phyloP scores from a whole-genome alignment of 2,329 filamentous ascomycete species.

The Neurospora sp. region DNA sequence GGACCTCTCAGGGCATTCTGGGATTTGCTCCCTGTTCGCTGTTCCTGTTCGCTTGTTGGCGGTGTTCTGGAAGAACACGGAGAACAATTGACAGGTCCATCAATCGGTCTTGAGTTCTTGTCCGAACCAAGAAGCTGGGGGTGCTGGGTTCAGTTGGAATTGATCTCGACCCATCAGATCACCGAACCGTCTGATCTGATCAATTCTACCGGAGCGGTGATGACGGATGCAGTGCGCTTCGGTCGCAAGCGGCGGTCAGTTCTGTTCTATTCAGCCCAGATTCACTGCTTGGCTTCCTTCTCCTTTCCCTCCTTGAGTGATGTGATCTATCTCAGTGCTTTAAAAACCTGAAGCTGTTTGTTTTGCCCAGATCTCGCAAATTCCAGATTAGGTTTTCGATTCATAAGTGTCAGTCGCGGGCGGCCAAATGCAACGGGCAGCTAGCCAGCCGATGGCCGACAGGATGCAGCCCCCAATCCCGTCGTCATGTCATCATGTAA shows the following conservation, averaged over 20 bases:
- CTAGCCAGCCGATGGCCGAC: neutral
- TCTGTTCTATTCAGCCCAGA: neutral
- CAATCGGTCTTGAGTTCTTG: neutral
- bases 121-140: neutral
- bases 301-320: neutral
- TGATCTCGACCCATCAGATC: neutral
- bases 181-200: neutral
- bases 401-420: too few species aligned
- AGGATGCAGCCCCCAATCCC: neutral
- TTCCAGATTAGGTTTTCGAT: neutral
- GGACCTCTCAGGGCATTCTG: neutral
- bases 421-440: neutral
- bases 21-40: neutral
- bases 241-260: neutral
- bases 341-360: neutral
- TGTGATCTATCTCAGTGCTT: neutral
- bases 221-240: neutral
- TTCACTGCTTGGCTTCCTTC: neutral
- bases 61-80: neutral
- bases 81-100: neutral
- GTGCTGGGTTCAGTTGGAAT: neutral
- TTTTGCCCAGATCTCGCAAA: neutral
- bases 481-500: neutral
- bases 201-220: neutral
- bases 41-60: neutral